phyloP scores from a whole-genome alignment of 805 yeast genomes.

The Spencermartinsiella europaea region DNA sequence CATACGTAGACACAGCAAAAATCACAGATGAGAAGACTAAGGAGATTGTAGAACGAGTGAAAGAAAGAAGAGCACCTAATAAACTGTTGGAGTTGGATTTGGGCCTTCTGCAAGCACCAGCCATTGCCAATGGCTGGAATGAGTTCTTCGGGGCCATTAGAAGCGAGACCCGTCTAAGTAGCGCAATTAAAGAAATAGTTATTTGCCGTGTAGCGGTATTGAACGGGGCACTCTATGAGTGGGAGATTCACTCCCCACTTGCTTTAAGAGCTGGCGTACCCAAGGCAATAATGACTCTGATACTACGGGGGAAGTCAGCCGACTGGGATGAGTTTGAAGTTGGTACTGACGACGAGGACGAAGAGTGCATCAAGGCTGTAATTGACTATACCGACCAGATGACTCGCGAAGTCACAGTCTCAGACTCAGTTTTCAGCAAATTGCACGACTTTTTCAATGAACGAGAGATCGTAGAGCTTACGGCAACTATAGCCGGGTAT shows the following conservation, averaged over 20 bases:
- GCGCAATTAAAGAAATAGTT: conserved; percentile 6
- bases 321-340: neutral
- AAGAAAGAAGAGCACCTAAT: conserved; percentile 5
- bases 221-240: conserved; percentile 9
- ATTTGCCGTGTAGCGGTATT: conserved; percentile 9
- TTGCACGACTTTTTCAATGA: conserved; percentile 2
- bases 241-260: conserved; percentile 5
- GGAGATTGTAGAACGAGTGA: conserved; percentile 3
- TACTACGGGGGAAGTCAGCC: neutral
- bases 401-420: conserved; percentile 6
- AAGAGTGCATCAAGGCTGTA: neutral
- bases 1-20: neutral
- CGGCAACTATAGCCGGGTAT: conserved; percentile 5
- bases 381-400: conserved; percentile 6
- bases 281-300: conserved; percentile 1
- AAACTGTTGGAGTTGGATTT: conserved; percentile 6
- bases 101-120: conserved; percentile 6
- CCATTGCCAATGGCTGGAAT: conserved; percentile 8
- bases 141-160: conserved; percentile 8
- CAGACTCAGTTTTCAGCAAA: conserved; percentile 1
- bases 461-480: conserved; percentile 8
- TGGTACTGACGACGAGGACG: neutral
- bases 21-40: conserved; percentile 1
- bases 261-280: conserved; percentile 5
- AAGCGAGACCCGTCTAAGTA: neutral